Conservation (phyloP, 495 filamentous ascomycete species). For the Tuber umbilicatum region DNA sequence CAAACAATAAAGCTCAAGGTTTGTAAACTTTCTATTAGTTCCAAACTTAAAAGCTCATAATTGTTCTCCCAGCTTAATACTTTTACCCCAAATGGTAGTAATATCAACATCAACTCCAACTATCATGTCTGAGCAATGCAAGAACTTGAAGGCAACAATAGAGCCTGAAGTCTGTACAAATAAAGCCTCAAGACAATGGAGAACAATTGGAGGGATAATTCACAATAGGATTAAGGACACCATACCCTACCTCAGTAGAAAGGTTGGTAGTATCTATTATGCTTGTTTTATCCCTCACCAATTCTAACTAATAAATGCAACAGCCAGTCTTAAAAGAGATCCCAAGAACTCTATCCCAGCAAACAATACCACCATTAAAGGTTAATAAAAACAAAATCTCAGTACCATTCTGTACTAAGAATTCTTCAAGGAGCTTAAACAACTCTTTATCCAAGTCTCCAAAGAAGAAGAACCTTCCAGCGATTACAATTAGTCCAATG, state of each 20-base stretch:
- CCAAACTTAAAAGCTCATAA: too few relatives aligned
- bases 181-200: not conserved
- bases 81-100: too few relatives aligned
- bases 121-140: too few relatives aligned
- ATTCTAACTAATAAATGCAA: not conserved
- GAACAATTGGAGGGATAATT: not conserved
- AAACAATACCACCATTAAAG: not conserved
- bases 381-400: conserved; percentile 21
- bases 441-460: too few relatives aligned
- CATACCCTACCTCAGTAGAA: not conserved
- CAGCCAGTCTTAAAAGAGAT: not conserved
- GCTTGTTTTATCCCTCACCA: not conserved
- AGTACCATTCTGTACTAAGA: conserved; percentile 18
- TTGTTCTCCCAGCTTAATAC: too few relatives aligned
- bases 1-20: too few relatives aligned
- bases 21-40: too few relatives aligned
- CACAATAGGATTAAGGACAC: not conserved
- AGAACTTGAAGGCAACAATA: not conserved
- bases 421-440: too few relatives aligned
- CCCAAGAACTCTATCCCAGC: not conserved
- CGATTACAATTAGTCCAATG: conserved; percentile 28
- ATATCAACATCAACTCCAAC: too few relatives aligned
- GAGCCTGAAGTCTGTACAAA: not conserved
- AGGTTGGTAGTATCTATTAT: not conserved
- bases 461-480: conserved; percentile 10